These are phyloP conservation scores for Borealophlyctis nickersoniae DNA, from an alignment of 192 early-diverging fungal species.

Conservation along the genomic window DNA sequence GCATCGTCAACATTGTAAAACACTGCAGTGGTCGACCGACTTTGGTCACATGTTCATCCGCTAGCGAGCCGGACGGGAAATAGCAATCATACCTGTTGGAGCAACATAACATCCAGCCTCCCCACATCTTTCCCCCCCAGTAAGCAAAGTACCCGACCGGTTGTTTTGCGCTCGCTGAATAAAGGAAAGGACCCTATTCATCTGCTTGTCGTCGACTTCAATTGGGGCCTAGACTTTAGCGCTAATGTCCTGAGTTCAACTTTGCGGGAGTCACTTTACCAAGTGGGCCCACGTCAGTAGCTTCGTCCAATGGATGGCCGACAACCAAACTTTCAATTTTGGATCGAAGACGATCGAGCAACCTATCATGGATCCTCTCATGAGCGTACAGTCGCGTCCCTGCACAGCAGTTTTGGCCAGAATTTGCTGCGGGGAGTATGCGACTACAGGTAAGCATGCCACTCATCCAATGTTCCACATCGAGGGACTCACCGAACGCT, in stretches of 20 bases:
- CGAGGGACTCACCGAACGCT: conserved; percentile 5
- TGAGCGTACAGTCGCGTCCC: conserved; percentile 49
- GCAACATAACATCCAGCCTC: conserved; percentile 67
- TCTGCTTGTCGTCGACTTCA: conserved; percentile 52
- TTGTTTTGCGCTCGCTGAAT: conserved; percentile 55
- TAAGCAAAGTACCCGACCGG: conserved; percentile 50
- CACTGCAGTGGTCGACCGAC: too few species aligned
- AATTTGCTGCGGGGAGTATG: conserved; percentile 24
- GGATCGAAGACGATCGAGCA: conserved; percentile 24
- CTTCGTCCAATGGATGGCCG: conserved; percentile 37
- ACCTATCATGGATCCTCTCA: conserved; percentile 44
- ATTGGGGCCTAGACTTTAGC: too few species aligned
- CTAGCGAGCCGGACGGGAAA: background rate
- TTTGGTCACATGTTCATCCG: conserved; percentile 47
- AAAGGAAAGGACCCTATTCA: conserved; percentile 51
- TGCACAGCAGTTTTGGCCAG: conserved; percentile 48
- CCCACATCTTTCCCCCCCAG: conserved; percentile 41
- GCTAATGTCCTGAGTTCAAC: too few species aligned
- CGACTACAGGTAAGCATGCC: background rate
- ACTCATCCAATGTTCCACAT: background rate
- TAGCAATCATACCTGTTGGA: conserved; percentile 51
- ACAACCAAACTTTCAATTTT: conserved; percentile 36
- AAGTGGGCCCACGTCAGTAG: conserved; percentile 50
- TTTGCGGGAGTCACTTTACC: too few species aligned
- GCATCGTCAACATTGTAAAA: conserved; percentile 56